These are phyloP conservation scores for Xylariaceae sp. DNA, from an alignment of 2,329 filamentous ascomycete species.

Conservation along the genomic window DNA sequence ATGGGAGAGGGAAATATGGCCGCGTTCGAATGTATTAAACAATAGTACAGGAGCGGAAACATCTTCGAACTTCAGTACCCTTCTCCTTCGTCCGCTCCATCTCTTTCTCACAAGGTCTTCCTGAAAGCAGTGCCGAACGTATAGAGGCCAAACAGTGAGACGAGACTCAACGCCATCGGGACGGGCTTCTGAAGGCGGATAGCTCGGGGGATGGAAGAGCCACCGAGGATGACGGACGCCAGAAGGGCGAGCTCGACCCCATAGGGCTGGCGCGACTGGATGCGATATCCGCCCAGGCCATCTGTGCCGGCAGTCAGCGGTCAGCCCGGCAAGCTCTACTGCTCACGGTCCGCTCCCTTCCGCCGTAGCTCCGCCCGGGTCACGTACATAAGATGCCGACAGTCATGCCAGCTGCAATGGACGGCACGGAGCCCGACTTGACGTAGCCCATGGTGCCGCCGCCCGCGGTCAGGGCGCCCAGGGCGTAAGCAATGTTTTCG, in stretches of 20 bases:
- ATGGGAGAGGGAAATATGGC: too few species aligned
- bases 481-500: slow-evolving; percentile 63
- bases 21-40: too few species aligned
- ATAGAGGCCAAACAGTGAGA: slow-evolving; percentile 71
- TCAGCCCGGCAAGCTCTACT: too few species aligned
- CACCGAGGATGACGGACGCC: slow-evolving; percentile 77
- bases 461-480: slow-evolving; percentile 74
- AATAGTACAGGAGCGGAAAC: too few species aligned
- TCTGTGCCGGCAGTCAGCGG: slow-evolving; percentile 35
- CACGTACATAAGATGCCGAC: slow-evolving; percentile 61
- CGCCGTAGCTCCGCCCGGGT: slow-evolving; percentile 1
- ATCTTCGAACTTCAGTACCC: background rate
- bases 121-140: slow-evolving; percentile 69
- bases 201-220: slow-evolving; percentile 77
- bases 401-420: slow-evolving; percentile 73
- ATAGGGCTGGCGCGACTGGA: slow-evolving; percentile 67
- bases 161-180: slow-evolving; percentile 67
- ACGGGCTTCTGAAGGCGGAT: slow-evolving; percentile 79
- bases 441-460: slow-evolving; percentile 85
- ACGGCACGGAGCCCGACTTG: slow-evolving; percentile 78
- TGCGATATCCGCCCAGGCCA: slow-evolving; percentile 71
- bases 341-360: too few species aligned
- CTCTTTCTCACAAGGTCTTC: slow-evolving; percentile 28
- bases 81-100: background rate
- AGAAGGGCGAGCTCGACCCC: slow-evolving; percentile 84